These are phyloP conservation scores for Colletotrichum simmondsii DNA, from an alignment of 2,329 filamentous ascomycete genomes.

Conservation along the genomic window DNA sequence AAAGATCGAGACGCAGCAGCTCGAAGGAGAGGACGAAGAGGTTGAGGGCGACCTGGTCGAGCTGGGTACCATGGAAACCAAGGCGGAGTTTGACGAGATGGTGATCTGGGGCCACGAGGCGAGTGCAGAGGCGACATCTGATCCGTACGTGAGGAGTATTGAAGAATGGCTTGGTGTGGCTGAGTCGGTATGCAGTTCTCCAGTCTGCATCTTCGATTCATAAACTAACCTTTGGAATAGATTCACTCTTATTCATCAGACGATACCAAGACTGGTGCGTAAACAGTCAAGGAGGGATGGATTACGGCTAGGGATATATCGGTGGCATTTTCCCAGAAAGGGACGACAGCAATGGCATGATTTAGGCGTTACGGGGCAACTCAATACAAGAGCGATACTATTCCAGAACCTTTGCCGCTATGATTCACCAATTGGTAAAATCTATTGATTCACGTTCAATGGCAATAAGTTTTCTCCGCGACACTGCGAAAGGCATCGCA, in stretches of 20 bases:
- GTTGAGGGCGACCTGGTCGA: constrained; percentile 56
- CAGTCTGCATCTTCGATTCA: background rate
- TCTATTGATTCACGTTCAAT: background rate
- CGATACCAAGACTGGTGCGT: constrained; percentile 11
- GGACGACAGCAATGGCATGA: background rate
- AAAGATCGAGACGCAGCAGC: constrained; percentile 43
- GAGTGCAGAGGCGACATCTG: constrained; percentile 67
- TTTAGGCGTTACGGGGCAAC: background rate
- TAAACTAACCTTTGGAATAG: constrained; percentile 38
- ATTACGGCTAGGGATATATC: background rate
- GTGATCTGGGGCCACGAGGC: constrained; percentile 87
- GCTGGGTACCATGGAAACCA: constrained; percentile 68
- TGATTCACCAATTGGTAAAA: background rate
- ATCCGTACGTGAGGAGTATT: constrained; percentile 79
- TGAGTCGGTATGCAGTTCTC: constrained; percentile 64
- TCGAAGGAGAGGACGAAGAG: constrained; percentile 51
- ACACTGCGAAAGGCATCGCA: background rate
- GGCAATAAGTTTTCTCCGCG: background rate
- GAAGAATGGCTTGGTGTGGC: constrained; percentile 85
- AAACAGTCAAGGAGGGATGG: background rate
- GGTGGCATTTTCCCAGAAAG: background rate
- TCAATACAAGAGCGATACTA: background rate
- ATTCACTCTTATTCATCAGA: constrained; percentile 45
- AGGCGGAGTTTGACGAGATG: constrained; percentile 78
- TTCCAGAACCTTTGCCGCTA: background rate